Conservation (phyloP, 805 yeast species). For the Nakazawaea sp. region DNA sequence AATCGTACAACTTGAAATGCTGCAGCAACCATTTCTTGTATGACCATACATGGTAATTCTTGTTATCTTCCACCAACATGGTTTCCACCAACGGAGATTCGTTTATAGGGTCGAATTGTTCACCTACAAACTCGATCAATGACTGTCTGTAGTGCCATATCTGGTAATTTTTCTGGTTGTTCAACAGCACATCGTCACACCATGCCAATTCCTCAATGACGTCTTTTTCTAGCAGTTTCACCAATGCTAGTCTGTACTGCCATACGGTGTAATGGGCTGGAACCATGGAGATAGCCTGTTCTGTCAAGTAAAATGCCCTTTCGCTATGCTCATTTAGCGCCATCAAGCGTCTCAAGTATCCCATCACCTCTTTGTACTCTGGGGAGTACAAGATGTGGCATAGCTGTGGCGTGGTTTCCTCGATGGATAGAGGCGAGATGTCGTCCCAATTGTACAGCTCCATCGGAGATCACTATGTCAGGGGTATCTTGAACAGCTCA, state of each 20-base stretch:
- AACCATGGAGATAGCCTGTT: slow-evolving; percentile 52
- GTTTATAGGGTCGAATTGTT: slow-evolving; percentile 31
- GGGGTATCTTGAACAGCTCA: too few species aligned
- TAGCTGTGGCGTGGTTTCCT: slow-evolving; percentile 19
- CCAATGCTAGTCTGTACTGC: slow-evolving; percentile 58
- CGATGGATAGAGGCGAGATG: slow-evolving; percentile 4
- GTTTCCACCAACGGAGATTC: slow-evolving; percentile 61
- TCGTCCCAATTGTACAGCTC: slow-evolving; percentile 7
- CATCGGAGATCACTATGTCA: too few species aligned
- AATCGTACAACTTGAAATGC: slow-evolving; percentile 40
- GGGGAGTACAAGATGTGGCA: slow-evolving; percentile 68
- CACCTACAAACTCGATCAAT: slow-evolving; percentile 32
- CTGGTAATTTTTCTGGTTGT: slow-evolving; percentile 87
- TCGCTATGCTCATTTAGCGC: slow-evolving; percentile 53
- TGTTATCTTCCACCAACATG: slow-evolving; percentile 73
- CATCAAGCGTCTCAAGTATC: slow-evolving; percentile 54
- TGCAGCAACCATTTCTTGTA: slow-evolving; percentile 79
- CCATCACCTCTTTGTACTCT: slow-evolving; percentile 60
- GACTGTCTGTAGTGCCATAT: slow-evolving; percentile 92
- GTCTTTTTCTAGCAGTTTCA: slow-evolving; percentile 28
- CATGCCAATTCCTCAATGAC: slow-evolving; percentile 60
- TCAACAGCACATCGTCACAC: slow-evolving; percentile 70
- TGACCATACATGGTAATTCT: slow-evolving; percentile 97
- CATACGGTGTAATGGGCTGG: slow-evolving; percentile 94
- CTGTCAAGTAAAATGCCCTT: slow-evolving; percentile 65